These are phyloP conservation scores for Torulaspora pretoriensis DNA, from an alignment of 1,139 yeast genomes.

Conservation along the genomic window DNA sequence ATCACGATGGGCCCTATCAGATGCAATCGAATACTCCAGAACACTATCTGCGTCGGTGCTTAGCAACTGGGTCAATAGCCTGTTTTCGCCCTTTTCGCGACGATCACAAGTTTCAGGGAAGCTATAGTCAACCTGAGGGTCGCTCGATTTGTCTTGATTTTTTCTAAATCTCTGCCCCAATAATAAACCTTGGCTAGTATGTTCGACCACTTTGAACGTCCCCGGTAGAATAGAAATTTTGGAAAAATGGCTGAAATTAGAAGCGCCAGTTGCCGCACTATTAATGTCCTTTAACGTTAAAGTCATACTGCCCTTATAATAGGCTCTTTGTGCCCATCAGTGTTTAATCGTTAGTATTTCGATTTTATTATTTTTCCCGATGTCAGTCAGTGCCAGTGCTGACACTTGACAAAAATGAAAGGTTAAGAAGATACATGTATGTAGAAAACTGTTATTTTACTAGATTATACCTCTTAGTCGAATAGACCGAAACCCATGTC, in stretches of 20 bases:
- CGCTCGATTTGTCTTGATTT: conserved; percentile 4
- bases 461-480: conserved; percentile 57
- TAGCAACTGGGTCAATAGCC: conserved; percentile 7
- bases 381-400: neutral
- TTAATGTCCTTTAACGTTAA: conserved; percentile 10
- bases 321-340: neutral
- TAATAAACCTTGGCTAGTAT: neutral
- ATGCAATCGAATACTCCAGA: conserved; percentile 19
- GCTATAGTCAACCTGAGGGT: conserved; percentile 1
- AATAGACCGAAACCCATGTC: conserved; percentile 99
- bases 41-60: conserved; percentile 22
- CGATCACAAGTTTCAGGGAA: conserved; percentile 8
- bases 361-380: neutral
- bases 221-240: conserved; percentile 9
- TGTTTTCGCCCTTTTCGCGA: conserved; percentile 1
- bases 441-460: conserved; percentile 1
- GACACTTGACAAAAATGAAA: neutral
- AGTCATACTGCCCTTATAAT: conserved; percentile 5
- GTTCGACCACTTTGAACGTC: conserved; percentile 2
- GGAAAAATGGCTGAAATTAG: conserved; percentile 11
- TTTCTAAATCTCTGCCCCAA: conserved; percentile 4
- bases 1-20: conserved; percentile 9
- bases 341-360: neutral
- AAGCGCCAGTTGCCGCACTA: conserved; percentile 9
- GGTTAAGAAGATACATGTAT: conserved; percentile 7